A percentile compares a stretch with the other conserved stretches of the same genome.
These are phyloP conservation scores for Suhomyces canberraensis DNA, from an alignment of 805 yeast species.

Conservation along the genomic window DNA sequence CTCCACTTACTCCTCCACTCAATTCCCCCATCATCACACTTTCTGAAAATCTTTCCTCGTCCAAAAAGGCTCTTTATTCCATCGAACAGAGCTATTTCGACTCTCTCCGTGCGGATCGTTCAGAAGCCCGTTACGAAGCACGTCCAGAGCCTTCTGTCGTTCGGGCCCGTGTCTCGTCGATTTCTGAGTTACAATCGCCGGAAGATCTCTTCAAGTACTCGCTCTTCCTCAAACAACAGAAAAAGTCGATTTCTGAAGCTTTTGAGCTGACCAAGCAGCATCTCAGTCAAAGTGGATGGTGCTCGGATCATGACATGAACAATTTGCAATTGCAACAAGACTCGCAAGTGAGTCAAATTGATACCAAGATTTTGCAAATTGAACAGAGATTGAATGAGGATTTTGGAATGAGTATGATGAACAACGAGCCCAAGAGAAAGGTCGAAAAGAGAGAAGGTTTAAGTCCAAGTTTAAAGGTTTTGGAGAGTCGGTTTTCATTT, in stretches of 20 bases:
- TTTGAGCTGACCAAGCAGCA: slow-evolving; percentile 31
- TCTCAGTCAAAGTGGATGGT: slow-evolving; percentile 39
- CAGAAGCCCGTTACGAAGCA: background rate
- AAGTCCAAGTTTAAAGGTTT: slow-evolving; percentile 32
- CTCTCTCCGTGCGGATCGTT: slow-evolving; percentile 10
- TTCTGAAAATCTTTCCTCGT: slow-evolving; percentile 30
- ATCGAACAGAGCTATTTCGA: slow-evolving; percentile 38
- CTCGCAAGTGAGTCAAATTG: slow-evolving; percentile 35
- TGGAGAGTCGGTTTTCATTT: slow-evolving; percentile 30
- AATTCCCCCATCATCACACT: slow-evolving; percentile 39
- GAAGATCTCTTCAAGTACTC: slow-evolving; percentile 30
- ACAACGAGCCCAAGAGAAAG: slow-evolving; percentile 5
- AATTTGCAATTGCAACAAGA: slow-evolving; percentile 38
- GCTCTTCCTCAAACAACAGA: slow-evolving; percentile 31
- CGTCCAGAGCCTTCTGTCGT: background rate
- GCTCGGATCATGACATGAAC: slow-evolving; percentile 39
- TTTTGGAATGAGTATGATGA: slow-evolving; percentile 23
- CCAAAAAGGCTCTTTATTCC: slow-evolving; percentile 24
- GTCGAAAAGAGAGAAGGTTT: slow-evolving; percentile 5
- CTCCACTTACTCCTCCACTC: slow-evolving; percentile 34
- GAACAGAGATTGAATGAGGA: slow-evolving; percentile 34
- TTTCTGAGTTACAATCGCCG: slow-evolving; percentile 22
- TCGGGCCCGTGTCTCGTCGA: slow-evolving; percentile 12
- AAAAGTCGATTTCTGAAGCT: slow-evolving; percentile 30
- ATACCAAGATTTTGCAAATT: slow-evolving; percentile 35